phyloP scores from a whole-genome alignment of 176 grass and related monocot genomes.

The Oryza officinalis region DNA sequence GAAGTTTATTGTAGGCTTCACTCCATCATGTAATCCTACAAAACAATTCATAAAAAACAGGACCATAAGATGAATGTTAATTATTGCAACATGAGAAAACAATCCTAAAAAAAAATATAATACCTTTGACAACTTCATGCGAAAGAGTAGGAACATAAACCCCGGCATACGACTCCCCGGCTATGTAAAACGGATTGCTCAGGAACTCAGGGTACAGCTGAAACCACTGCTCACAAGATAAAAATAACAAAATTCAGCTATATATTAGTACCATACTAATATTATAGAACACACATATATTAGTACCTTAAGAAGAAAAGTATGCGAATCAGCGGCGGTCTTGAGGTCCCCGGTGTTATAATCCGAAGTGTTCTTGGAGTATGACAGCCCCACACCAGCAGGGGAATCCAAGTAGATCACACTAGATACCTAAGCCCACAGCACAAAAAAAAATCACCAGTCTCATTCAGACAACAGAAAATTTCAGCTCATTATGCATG shows the following conservation, averaged over 20 bases:
- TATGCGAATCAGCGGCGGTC: conserved; percentile 90
- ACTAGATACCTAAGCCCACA: conserved; percentile 71
- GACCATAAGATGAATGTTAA: not conserved
- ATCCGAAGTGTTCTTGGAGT: conserved; percentile 65
- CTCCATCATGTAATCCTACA: conserved; percentile 65
- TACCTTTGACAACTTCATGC: conserved; percentile 86
- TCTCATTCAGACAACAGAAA: conserved; percentile 16
- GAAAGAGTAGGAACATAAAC: conserved; percentile 96
- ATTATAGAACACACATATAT: not conserved
- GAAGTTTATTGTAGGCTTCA: conserved; percentile 71
- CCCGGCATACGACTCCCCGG: conserved; percentile 93
- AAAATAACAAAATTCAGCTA: conserved; percentile 6
- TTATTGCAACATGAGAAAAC: not conserved
- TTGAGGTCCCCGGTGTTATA: conserved; percentile 82
- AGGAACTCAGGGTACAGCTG: conserved; percentile 82
- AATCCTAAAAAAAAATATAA: not conserved
- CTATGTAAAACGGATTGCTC: conserved; percentile 77
- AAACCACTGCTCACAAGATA: conserved; percentile 69
- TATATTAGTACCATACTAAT: not conserved
- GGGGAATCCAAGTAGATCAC: conserved; percentile 97
- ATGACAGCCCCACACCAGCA: conserved; percentile 88
- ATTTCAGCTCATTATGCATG: not conserved
- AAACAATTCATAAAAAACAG: conserved; percentile 13
- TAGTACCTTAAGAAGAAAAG: conserved; percentile 83
- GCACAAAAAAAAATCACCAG: not conserved